Conservation (phyloP, 257 asterid genomes). For the Linaria vulgaris region DNA sequence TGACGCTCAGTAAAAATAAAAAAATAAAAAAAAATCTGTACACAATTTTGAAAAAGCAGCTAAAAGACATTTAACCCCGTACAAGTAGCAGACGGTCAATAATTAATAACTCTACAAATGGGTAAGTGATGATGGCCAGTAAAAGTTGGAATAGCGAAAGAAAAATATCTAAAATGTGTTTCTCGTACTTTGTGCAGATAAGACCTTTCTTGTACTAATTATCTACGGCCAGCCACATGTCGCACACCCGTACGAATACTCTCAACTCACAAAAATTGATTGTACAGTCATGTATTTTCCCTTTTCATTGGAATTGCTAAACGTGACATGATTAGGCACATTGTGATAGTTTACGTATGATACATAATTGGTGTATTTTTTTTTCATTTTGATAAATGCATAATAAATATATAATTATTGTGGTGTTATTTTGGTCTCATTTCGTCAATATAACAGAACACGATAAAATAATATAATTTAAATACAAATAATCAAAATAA, state of each 20-base stretch:
- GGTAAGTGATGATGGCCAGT: slow-evolving; percentile 33
- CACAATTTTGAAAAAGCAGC: slow-evolving; percentile 20
- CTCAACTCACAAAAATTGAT: not conserved
- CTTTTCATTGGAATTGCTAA: no score
- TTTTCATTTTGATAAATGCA: no score
- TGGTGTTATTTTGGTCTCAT: no score
- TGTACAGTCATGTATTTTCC: not conserved
- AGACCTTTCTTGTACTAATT: slow-evolving; percentile 11
- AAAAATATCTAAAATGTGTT: not conserved
- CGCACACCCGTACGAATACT: not conserved
- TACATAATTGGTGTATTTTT: no score
- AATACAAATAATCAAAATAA: no score
- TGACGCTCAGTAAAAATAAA: slow-evolving; percentile 8
- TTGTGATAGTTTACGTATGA: no score
- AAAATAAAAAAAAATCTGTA: slow-evolving; percentile 5
- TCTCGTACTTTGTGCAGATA: slow-evolving; percentile 42
- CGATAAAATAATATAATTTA: no score
- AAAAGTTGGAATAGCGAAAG: slow-evolving; percentile 36
- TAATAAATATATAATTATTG: no score
- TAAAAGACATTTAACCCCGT: slow-evolving; percentile 35
- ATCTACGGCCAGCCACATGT: not conserved
- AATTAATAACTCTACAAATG: slow-evolving; percentile 25
- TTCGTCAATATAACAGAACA: no score
- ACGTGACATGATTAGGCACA: no score
- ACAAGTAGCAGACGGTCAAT: slow-evolving; percentile 36